A percentile compares a stretch with the other conserved stretches of the same genome.
phyloP scores from a whole-genome alignment of 192 early-diverging fungal species.

The Dissophora ornata region DNA sequence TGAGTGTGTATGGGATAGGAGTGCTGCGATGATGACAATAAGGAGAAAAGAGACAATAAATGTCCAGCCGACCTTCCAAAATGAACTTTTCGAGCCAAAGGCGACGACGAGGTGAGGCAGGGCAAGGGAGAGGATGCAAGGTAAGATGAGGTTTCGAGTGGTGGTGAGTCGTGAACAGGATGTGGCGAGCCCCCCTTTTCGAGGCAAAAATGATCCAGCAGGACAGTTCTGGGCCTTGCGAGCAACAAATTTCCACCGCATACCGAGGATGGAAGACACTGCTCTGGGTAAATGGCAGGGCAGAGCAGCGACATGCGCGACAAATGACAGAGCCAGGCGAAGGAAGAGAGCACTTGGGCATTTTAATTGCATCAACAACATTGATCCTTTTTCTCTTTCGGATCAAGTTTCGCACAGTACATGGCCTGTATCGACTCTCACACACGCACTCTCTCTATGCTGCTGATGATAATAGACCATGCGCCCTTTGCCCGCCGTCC shows the following conservation, averaged over 20 bases:
- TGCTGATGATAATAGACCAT: too few species aligned
- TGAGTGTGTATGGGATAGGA: too few species aligned
- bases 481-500: too few species aligned
- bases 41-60: conserved; percentile 5
- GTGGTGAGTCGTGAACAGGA: too few species aligned
- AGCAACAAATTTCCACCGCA: background rate
- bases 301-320: background rate
- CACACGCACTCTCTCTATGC: too few species aligned
- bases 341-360: background rate
- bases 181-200: too few species aligned
- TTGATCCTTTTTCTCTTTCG: background rate
- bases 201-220: background rate
- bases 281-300: conserved; percentile 5
- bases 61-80: conserved; percentile 10
- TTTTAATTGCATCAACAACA: background rate
- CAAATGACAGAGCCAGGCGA: background rate
- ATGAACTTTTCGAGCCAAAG: too few species aligned
- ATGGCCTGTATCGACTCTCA: too few species aligned
- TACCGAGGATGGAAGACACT: conserved; percentile 1
- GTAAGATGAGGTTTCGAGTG: too few species aligned
- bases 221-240: background rate
- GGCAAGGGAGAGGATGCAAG: too few species aligned
- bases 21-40: background rate
- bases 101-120: background rate
- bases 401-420: conserved; percentile 1